These are phyloP conservation scores for Fusarium tanahbumbuense DNA, from an alignment of 2,329 filamentous ascomycete genomes.

Conservation along the genomic window DNA sequence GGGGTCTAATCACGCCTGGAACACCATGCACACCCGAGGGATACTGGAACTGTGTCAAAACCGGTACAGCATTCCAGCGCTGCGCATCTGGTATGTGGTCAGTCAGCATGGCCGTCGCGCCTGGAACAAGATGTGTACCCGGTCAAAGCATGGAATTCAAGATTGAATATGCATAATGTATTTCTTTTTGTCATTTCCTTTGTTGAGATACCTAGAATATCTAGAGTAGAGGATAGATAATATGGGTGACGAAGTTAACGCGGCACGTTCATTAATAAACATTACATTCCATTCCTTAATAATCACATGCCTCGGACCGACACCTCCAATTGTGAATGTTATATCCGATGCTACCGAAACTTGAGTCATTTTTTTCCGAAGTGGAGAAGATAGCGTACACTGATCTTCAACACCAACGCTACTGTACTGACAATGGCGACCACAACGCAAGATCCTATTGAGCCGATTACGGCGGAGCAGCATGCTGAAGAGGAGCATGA, in stretches of 20 bases:
- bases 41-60: slow-evolving; percentile 36
- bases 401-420: neutral
- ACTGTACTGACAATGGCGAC: slow-evolving; percentile 14
- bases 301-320: neutral
- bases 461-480: slow-evolving; percentile 15
- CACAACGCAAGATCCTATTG: slow-evolving; percentile 8
- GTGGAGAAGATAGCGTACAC: neutral
- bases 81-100: slow-evolving; percentile 69
- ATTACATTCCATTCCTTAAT: neutral
- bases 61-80: slow-evolving; percentile 61
- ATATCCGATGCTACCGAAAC: neutral
- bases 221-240: slow-evolving; percentile 2
- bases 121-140: slow-evolving; percentile 62
- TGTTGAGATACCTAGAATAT: neutral
- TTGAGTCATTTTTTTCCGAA: slow-evolving; percentile 23
- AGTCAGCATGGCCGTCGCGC: slow-evolving; percentile 58
- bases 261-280: neutral
- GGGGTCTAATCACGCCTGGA: slow-evolving; percentile 22
- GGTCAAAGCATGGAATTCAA: slow-evolving; percentile 45
- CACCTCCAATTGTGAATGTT: neutral
- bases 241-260: neutral
- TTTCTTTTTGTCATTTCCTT: neutral
- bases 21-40: slow-evolving; percentile 45
- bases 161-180: slow-evolving; percentile 24
- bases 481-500: slow-evolving; percentile 33